These are phyloP conservation scores for Cladophialophora bantiana DNA, from an alignment of 2,329 filamentous ascomycete genomes.

Conservation along the genomic window DNA sequence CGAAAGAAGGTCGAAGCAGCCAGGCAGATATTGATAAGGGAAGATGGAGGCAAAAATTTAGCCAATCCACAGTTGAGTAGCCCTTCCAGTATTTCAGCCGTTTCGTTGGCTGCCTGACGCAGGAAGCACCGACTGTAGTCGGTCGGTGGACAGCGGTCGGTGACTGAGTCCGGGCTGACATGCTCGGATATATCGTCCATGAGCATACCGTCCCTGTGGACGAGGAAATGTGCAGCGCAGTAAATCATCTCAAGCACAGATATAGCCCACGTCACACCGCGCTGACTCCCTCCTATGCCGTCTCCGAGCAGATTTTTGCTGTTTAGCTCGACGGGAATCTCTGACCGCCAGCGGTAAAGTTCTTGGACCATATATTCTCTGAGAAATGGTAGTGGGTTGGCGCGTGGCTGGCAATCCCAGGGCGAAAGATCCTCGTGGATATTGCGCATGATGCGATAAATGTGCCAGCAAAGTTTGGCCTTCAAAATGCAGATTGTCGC, in stretches of 20 bases:
- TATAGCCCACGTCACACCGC: not conserved
- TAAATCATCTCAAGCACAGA: not conserved
- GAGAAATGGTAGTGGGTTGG: not conserved
- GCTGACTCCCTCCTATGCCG: not conserved
- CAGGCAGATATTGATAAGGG: not conserved
- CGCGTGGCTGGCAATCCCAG: not conserved
- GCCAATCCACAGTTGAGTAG: not conserved
- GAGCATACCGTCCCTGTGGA: constrained; percentile 1
- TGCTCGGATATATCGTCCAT: constrained; percentile 1
- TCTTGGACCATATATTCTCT: constrained; percentile 3
- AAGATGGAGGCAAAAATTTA: not conserved
- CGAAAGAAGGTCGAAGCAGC: constrained; percentile 1
- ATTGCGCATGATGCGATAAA: constrained; percentile 14
- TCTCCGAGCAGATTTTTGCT: not conserved
- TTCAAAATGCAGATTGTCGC: not conserved
- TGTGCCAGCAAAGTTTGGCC: constrained; percentile 1
- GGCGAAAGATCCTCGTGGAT: constrained; percentile 1
- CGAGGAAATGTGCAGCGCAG: constrained; percentile 1
- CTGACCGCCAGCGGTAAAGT: constrained; percentile 2
- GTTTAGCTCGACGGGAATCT: not conserved
- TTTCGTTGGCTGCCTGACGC: not conserved
- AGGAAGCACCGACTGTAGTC: constrained; percentile 4
- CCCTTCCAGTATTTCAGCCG: not conserved
- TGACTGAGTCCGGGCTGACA: constrained; percentile 1
- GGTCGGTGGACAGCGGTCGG: constrained; percentile 1